phyloP scores from a whole-genome alignment of 768 basidiomycete genomes.

The Mycena pura region DNA sequence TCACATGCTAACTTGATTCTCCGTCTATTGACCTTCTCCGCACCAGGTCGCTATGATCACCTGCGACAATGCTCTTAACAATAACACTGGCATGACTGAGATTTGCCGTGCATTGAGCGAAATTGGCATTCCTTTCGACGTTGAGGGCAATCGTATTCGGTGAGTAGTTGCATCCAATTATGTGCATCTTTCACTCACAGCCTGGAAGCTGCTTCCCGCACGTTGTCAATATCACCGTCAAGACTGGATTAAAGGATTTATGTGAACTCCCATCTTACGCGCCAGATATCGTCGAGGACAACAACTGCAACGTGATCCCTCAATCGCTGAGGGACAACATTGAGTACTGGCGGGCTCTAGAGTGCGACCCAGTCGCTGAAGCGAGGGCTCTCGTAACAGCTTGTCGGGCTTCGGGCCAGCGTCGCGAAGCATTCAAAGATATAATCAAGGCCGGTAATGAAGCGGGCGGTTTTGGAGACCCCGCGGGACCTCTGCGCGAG shows the following conservation, averaged over 20 bases:
- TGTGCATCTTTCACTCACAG: no score
- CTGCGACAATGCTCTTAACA: conserved; percentile 37
- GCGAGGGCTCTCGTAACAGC: neutral
- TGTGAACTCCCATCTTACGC: neutral
- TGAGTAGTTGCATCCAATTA: neutral
- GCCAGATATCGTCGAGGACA: no score
- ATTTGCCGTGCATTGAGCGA: conserved; percentile 15
- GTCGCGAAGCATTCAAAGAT: conserved; percentile 9
- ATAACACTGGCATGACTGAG: conserved; percentile 28
- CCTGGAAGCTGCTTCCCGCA: neutral
- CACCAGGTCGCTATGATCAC: conserved; percentile 33
- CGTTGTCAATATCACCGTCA: neutral
- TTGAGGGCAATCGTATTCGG: conserved; percentile 23
- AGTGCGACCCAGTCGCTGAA: neutral
- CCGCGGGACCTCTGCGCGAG: conserved; percentile 1
- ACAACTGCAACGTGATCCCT: no score
- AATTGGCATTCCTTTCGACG: conserved; percentile 23
- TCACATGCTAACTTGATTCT: neutral
- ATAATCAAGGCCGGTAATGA: conserved; percentile 18
- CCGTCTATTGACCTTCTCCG: neutral
- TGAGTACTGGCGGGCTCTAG: neutral
- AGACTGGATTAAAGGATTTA: neutral
- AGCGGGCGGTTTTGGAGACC: neutral
- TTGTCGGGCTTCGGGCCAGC: conserved; percentile 19
- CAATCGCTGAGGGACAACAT: neutral